Percentiles rank a stretch among this genome's conserved stretches.
phyloP scores from a whole-genome alignment of 768 basidiomycete genomes.

The Tylopilus balloui region DNA sequence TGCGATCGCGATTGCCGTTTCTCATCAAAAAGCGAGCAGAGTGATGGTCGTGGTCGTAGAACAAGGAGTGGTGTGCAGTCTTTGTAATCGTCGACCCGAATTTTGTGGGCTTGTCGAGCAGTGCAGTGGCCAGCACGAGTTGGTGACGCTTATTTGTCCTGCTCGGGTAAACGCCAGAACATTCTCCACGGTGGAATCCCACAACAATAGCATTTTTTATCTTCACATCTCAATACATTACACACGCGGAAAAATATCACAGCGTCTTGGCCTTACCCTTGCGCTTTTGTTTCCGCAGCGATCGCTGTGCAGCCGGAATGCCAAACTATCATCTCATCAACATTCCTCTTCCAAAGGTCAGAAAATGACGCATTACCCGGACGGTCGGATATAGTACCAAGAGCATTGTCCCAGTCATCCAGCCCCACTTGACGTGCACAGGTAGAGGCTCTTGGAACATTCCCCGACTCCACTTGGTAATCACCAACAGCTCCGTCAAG shows the following conservation, averaged over 20 bases:
- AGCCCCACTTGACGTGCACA: conserved; percentile 55
- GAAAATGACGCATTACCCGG: conserved; percentile 43
- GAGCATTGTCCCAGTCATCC: conserved; percentile 54
- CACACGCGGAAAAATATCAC: conserved; percentile 19
- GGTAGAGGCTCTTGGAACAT: conserved; percentile 66
- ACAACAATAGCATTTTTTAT: not conserved
- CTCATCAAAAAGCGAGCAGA: no score
- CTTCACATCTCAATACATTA: not conserved
- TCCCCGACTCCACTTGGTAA: conserved; percentile 77
- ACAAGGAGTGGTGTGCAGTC: conserved; percentile 10
- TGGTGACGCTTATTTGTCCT: conserved; percentile 21
- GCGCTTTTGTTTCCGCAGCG: conserved; percentile 37
- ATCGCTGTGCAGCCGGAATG: conserved; percentile 51
- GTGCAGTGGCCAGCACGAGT: not conserved
- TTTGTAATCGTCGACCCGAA: conserved; percentile 6
- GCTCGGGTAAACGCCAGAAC: conserved; percentile 31
- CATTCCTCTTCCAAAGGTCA: not conserved
- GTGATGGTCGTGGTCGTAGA: conserved; percentile 17
- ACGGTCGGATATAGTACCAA: conserved; percentile 66
- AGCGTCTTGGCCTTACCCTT: conserved; percentile 30
- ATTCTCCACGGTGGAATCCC: conserved; percentile 19
- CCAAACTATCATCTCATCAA: conserved; percentile 51
- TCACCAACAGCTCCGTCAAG: conserved; percentile 73
- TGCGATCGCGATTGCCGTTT: conserved; percentile 11
- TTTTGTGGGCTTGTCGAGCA: not conserved